Evolutionary conservation across 2,329 filamentous ascomycete genomes (phyloP), one percentile per base, ranked within the genome.

Genomic region (Sporothrix mexicana): DNA sequence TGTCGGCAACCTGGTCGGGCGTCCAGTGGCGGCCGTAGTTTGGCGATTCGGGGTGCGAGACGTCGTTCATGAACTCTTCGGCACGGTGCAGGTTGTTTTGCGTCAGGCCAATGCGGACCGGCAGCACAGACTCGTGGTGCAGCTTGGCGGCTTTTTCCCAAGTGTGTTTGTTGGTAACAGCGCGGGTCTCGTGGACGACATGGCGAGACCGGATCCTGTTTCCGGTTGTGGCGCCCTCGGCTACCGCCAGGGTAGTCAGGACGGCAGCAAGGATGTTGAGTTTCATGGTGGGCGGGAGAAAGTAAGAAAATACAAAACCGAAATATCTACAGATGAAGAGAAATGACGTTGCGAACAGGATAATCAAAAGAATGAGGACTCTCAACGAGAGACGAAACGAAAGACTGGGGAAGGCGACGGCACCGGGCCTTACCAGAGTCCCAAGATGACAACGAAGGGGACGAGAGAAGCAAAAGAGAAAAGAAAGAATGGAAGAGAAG

Each of bases 1-100:
- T 83, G 12, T 83, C 80, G 9, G 81, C 78, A 2, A 86, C 78
- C 75, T 85, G 78, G 30, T 83, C 78, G 1, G 80, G 75, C 6
- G 82, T 82, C 83, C 84, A 86, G 78, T 86, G 84, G 72, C 82
- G 81, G 70, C 85, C 84, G 75, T 86, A 86, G 47, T 81, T 80
- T 17, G 80, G 76, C 7, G 84, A 86, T 12, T 77, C 75, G 2
- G 85, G 85, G 75, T 87, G 80, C 1, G 84, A 78, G 17, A 86
- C 83, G 20, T 83, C 80, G 36, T 81, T 77, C 12, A 85, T 78
- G 57, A 83, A 82, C 64, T 83, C 82, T 73, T 85, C 84, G 3
- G 80, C 84, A 51, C 79, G 80, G 69, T 85, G 80, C n/a, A 86
- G 77, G 73, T 86, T 86, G 30, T 80, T 79, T 75, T 86, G 84